A percentile compares a stretch with the other conserved stretches of the same genome.
Evolutionary conservation across 208 protist genomes (phyloP).

Genomic region (Phytomonas serpens): DNA sequence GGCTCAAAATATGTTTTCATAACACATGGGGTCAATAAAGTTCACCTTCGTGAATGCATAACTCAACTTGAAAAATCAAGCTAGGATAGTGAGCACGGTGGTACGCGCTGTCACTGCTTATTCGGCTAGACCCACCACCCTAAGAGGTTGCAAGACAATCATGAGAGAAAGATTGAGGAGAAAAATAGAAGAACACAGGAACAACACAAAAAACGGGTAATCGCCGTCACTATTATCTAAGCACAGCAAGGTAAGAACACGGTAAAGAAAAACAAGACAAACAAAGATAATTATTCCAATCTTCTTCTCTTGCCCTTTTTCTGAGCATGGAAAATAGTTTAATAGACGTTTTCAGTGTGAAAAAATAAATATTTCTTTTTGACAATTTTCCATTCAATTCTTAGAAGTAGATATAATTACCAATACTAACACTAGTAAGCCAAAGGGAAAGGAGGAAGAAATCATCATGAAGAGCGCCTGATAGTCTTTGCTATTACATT

Average conservation of each 20-base stretch:
- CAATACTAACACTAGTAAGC: constrained; percentile 2
- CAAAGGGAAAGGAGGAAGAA: constrained; percentile 5
- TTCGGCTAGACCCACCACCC: background rate
- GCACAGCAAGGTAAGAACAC: background rate
- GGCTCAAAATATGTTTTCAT: constrained; percentile 2
- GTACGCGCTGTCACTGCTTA: background rate
- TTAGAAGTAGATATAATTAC: constrained; percentile 16
- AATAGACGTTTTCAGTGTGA: constrained; percentile 3
- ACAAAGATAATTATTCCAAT: constrained; percentile 8
- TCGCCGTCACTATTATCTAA: constrained; percentile 9
- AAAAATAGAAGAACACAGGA: background rate
- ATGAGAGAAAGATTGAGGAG: background rate
- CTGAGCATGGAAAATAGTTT: constrained; percentile 10
- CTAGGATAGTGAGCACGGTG: background rate
- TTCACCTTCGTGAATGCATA: background rate
- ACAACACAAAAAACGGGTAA: constrained; percentile 6
- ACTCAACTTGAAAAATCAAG: background rate
- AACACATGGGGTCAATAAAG: constrained; percentile 1
- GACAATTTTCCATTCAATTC: constrained; percentile 11
- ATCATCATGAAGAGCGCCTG: constrained; percentile 8
- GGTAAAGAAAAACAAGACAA: background rate
- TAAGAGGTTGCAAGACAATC: background rate
- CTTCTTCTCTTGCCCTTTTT: constrained; percentile 6
- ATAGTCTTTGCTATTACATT: background rate
- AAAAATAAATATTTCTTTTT: constrained; percentile 8